A percentile compares a stretch with the other conserved stretches of the same genome.
Conservation (phyloP, 768 basidiomycete species). For the Agrocybe pediades region DNA sequence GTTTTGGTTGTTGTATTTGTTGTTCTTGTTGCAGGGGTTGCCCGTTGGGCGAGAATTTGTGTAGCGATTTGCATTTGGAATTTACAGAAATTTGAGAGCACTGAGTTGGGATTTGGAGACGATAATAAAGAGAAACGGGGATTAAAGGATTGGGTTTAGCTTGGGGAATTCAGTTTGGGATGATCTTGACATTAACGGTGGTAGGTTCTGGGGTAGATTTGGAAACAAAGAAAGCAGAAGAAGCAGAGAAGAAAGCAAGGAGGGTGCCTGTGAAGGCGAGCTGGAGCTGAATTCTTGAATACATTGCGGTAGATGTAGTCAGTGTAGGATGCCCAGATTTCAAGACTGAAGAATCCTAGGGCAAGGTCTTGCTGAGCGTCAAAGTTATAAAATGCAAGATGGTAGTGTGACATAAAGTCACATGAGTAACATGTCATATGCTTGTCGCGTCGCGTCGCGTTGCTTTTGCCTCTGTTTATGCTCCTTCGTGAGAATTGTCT, state of each 20-base stretch:
- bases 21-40: slow-evolving; percentile 62
- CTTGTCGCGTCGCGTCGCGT: too few species aligned
- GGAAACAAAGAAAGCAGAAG: slow-evolving; percentile 11
- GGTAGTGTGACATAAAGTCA: too few species aligned
- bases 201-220: slow-evolving; percentile 8
- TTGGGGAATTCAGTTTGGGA: slow-evolving; percentile 35
- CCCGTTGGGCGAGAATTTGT: slow-evolving; percentile 68
- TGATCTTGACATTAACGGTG: slow-evolving; percentile 33
- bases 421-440: too few species aligned
- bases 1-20: slow-evolving; percentile 45
- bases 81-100: slow-evolving; percentile 14
- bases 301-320: slow-evolving; percentile 42
- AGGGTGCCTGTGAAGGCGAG: slow-evolving; percentile 22
- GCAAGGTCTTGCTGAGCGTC: slow-evolving; percentile 38
- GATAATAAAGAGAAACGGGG: slow-evolving; percentile 27
- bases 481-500: too few species aligned
- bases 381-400: too few species aligned
- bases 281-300: slow-evolving; percentile 18
- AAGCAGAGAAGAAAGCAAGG: slow-evolving; percentile 16
- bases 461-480: too few species aligned
- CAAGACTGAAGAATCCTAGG: slow-evolving; percentile 45
- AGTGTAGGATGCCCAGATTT: slow-evolving; percentile 38
- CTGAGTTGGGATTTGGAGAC: slow-evolving; percentile 31
- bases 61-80: slow-evolving; percentile 40
- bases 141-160: slow-evolving; percentile 23